Evolutionary conservation across 345 rosid species (phyloP), one percentile per base, ranked within the genome.

Genomic region (Moricandia moricandioides): DNA sequence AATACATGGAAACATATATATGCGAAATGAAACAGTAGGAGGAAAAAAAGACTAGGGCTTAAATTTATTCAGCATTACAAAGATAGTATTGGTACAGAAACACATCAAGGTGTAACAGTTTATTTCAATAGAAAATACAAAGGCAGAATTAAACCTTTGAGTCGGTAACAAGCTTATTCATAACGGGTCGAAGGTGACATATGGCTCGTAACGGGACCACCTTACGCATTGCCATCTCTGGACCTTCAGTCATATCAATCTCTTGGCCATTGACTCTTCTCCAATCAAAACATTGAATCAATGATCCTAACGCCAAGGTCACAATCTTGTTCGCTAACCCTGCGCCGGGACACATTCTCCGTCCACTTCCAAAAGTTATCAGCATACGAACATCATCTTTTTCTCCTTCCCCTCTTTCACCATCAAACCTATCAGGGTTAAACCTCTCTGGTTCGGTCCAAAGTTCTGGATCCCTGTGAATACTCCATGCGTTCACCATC

Each of bases 261-360:
- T 52, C 51, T 17, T 78, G 7, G 0, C 17, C 26, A 6, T 5
- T 67, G 8, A 72, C 62, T 51, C 65, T 78, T 11, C 7, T 11
- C 77, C 77, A 71, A 1, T 78, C 81, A 65, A 78, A 78, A 21
- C 81, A 78, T 43, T 78, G 81, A 66, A 78, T 58, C 73, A 65
- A 61, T 5, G 70, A 65, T 47, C 70, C 93, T 9, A 90, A 62
- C 7, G 84, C 66, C 75, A 85, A 61, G 6, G 87, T 87, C 1
- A 84, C 84, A 37, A 86, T 78, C 43, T 80, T 61, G 61, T 72
- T 21, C 4, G 78, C 89, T 69, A 85, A 54, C 5, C 79, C 83
- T 6, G 86, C 90, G 0, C 89, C 92, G 0, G 92, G 91, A 67
- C 92, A 89, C 3, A 84, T 72, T 27, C 89, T 85, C 66, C 96